Base-by-base conservation (phyloP, 2,329 filamentous ascomycete species). In the Trichoderma koningiopsis region DNA sequence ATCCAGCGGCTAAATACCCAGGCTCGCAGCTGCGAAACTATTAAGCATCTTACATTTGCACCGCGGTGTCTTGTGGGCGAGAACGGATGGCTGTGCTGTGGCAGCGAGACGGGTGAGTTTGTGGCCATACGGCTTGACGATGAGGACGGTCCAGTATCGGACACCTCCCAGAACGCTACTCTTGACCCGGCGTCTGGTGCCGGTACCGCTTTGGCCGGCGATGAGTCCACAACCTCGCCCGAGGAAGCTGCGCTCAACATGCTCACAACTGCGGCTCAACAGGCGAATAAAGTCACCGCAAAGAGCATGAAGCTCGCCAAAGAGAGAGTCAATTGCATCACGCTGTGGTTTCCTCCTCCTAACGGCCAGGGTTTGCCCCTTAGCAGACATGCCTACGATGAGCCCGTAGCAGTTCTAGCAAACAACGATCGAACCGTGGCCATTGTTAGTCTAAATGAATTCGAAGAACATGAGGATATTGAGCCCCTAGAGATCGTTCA, bases 341-440 rank as follows among this genome's bases (percentile, higher is more conserved):
- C 88, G 22, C 80, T 90, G 35, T 90, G 88, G 88, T 86, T 84
- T 57, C 86, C 86, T 1, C 82, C 84, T 2, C 78, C 78, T 10
- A 68, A 62, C 7, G 71, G 67, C 33, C 73, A 78, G 35, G 79
- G 77, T 19, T 37, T 59, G 10, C 53, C 53, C n/a, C 31, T 67
- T 19, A 40, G 31, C 8, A 29, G 35, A 29, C 43, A 56, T 37
- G 81, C 83, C 57, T 88, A 89, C 75, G 74, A 75, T 19, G 79
- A 81, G 22, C 82, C 85, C 1, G 84, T 94, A n/a, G 92, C 89
- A 63, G 86, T 92, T 57, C 82, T 97, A 75, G 89, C 92, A 57
- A 97, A 97, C 81, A 99, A 99, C 77, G 96, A 98, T 81, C 91
- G 90, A 77, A 93, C 92, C 1, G 92, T 98, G 68, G 91, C 91